These are phyloP conservation scores for Lasiosphaeria hispida DNA, from an alignment of 495 filamentous ascomycete species.

Conservation along the genomic window DNA sequence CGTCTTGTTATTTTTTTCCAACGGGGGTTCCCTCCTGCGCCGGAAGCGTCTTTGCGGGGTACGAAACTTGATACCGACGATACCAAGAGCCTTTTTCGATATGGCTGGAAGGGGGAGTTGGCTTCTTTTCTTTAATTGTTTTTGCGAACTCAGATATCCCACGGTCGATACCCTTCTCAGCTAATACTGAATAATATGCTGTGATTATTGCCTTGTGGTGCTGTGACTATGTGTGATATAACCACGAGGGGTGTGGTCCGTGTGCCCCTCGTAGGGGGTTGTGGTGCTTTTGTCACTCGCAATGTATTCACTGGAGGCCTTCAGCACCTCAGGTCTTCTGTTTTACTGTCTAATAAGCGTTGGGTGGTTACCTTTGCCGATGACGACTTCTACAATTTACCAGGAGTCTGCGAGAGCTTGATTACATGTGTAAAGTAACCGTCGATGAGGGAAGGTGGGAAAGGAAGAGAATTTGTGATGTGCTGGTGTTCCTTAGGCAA, in stretches of 20 bases:
- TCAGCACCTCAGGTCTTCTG: too few relatives aligned
- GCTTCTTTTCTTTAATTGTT: not conserved
- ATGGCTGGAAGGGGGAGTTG: not conserved
- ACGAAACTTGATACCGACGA: conserved; percentile 5
- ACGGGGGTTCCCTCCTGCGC: not conserved
- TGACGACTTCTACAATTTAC: too few relatives aligned
- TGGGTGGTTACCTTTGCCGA: too few relatives aligned
- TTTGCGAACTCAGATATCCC: conserved; percentile 3
- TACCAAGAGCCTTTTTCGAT: not conserved
- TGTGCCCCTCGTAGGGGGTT: not conserved
- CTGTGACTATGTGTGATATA: not conserved
- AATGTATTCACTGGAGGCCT: too few relatives aligned
- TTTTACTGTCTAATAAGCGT: too few relatives aligned
- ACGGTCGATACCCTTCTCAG: conserved; percentile 7
- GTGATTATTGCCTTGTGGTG: not conserved
- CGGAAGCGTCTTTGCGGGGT: not conserved
- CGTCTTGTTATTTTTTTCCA: not conserved
- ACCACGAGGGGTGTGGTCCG: not conserved
- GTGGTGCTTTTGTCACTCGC: too few relatives aligned
- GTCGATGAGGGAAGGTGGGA: too few relatives aligned
- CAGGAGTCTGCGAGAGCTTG: too few relatives aligned
- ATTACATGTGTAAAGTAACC: too few relatives aligned
- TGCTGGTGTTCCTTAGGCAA: too few relatives aligned
- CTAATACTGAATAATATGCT: not conserved
- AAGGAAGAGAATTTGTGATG: too few relatives aligned